A percentile compares a stretch with the other conserved stretches of the same genome.
Evolutionary conservation across 768 basidiomycete species (phyloP).

Genomic region (Podaxis sp.): DNA sequence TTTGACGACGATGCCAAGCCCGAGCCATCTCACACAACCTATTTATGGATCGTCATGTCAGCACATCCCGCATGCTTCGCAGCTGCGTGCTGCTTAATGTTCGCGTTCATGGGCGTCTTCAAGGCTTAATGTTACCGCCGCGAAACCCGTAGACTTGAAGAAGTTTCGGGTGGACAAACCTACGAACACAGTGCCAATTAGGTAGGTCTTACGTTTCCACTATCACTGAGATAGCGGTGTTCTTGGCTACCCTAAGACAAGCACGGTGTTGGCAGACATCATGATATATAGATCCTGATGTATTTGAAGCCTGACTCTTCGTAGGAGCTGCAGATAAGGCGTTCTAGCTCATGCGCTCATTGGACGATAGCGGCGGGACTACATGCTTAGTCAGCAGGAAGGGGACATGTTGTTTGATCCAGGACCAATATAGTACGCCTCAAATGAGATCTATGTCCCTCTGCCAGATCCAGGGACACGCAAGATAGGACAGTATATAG

Average conservation of each 20-base stretch:
- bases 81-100: neutral
- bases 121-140: neutral
- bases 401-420: neutral
- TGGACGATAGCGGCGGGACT: conserved; percentile 15
- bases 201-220: neutral
- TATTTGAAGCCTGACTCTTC: neutral
- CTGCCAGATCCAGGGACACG: neutral
- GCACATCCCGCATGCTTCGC: neutral
- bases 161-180: too few relatives aligned
- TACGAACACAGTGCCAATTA: neutral
- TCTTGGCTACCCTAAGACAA: neutral
- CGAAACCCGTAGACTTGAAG: neutral
- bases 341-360: neutral
- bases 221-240: neutral
- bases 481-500: neutral
- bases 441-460: neutral
- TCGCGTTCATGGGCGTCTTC: neutral
- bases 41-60: neutral
- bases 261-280: neutral
- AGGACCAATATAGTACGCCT: neutral
- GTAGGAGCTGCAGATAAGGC: conserved; percentile 3
- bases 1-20: neutral
- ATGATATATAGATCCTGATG: neutral
- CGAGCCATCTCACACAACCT: neutral
- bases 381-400: conserved; percentile 8